phyloP scores from a whole-genome alignment of 192 early-diverging fungal genomes.

The Lunasporangiospora selenospora region DNA sequence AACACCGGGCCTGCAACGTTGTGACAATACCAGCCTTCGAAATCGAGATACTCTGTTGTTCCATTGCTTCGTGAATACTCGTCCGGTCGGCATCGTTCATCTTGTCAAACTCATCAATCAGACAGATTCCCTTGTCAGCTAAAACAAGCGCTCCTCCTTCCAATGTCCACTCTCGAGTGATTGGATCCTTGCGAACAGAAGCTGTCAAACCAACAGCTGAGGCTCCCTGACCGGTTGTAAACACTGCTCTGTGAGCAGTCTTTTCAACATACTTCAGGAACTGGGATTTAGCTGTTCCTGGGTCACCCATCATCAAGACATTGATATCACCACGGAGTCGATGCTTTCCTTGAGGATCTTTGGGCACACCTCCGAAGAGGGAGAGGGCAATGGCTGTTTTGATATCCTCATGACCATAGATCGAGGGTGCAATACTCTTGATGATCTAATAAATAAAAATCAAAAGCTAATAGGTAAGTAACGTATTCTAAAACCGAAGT shows the following conservation, averaged over 20 bases:
- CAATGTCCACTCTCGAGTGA: constrained; percentile 89
- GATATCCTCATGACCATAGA: constrained; percentile 98
- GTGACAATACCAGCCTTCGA: constrained; percentile 91
- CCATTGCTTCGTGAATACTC: constrained; percentile 95
- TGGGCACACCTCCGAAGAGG: constrained; percentile 96
- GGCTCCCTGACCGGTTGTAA: constrained; percentile 87
- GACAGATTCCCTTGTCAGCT: constrained; percentile 86
- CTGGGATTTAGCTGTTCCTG: constrained; percentile 89
- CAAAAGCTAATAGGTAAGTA: neutral
- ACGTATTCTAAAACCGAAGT: too few species aligned
- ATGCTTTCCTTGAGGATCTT: constrained; percentile 94
- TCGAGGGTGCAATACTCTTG: constrained; percentile 97
- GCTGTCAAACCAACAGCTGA: constrained; percentile 87
- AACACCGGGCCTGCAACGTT: constrained; percentile 83
- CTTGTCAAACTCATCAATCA: constrained; percentile 93
- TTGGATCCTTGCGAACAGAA: constrained; percentile 82
- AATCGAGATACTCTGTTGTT: constrained; percentile 89
- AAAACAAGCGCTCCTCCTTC: constrained; percentile 90
- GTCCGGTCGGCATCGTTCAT: constrained; percentile 93
- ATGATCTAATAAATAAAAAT: constrained; percentile 66
- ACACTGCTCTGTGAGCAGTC: constrained; percentile 86
- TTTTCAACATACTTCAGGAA: constrained; percentile 86
- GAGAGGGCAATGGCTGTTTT: constrained; percentile 92
- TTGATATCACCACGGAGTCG: constrained; percentile 98
- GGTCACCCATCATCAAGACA: constrained; percentile 91